Evolutionary conservation across 805 yeast species (phyloP).

Genomic region (Sugiyamaella americana): DNA sequence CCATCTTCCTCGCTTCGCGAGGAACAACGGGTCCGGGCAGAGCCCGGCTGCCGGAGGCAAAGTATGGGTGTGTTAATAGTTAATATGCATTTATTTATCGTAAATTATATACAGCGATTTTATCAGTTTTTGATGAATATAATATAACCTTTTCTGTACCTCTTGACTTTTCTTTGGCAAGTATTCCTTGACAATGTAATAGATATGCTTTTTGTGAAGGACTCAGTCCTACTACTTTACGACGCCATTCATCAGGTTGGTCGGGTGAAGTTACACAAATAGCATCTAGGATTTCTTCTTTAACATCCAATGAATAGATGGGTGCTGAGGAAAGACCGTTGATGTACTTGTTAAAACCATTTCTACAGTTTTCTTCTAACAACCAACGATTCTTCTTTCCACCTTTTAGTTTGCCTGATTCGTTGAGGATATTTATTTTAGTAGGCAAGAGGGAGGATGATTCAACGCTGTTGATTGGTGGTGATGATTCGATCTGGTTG

Average conservation of each 20-base stretch:
- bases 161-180: conserved; percentile 62
- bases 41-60: too few species aligned
- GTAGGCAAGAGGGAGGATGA: neutral
- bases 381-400: conserved; percentile 70
- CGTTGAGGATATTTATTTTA: conserved; percentile 51
- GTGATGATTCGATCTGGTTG: too few species aligned
- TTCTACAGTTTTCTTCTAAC: conserved; percentile 70
- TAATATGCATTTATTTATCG: conserved; percentile 1
- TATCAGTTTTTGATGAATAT: conserved; percentile 71
- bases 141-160: conserved; percentile 73
- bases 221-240: conserved; percentile 79
- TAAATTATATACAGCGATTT: conserved; percentile 55
- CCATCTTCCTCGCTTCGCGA: too few species aligned
- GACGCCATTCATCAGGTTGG: conserved; percentile 46
- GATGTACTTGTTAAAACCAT: conserved; percentile 50
- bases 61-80: too few species aligned
- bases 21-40: too few species aligned
- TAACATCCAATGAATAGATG: conserved; percentile 66
- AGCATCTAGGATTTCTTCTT: conserved; percentile 82
- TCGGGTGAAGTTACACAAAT: conserved; percentile 36
- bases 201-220: conserved; percentile 80
- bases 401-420: conserved; percentile 66
- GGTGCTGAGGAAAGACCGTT: conserved; percentile 60
- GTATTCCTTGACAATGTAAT: conserved; percentile 60
- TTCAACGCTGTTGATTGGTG: neutral